Conservation (phyloP, 2,329 filamentous ascomycete species). For the Sclerotinia spermophila region DNA sequence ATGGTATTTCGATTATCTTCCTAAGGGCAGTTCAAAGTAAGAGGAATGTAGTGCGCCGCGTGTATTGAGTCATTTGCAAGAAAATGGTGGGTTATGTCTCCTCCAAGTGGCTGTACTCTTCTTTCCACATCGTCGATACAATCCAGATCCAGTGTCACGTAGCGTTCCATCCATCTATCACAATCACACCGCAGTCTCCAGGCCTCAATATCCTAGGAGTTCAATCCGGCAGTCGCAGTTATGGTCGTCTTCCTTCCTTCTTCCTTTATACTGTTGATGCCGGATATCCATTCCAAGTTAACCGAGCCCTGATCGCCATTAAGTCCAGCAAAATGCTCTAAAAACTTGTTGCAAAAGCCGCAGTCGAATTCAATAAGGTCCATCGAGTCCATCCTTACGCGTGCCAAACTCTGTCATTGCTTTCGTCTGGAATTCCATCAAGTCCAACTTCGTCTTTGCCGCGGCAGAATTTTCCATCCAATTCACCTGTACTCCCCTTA, state of each 20-base stretch:
- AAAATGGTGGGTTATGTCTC: rapidly evolving
- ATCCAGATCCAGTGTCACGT: neutral
- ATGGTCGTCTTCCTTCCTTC: neutral
- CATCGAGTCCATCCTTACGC: neutral
- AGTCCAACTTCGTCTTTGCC: neutral
- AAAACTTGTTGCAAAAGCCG: neutral
- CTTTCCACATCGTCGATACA: too few species aligned
- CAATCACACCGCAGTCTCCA: neutral
- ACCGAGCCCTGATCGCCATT: neutral
- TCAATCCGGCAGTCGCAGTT: neutral
- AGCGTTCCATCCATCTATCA: neutral
- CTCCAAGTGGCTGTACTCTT: too few species aligned
- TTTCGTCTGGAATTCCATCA: neutral
- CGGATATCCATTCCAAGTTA: neutral
- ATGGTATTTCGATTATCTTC: neutral
- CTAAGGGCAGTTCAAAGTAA: neutral
- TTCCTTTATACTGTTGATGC: too few species aligned
- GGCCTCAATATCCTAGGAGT: neutral
- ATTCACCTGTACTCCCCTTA: neutral
- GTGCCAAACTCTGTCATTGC: neutral
- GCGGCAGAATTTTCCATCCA: neutral
- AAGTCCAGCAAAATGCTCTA: rapidly evolving
- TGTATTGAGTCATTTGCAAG: neutral
- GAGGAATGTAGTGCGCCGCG: neutral
- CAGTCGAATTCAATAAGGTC: rapidly evolving